Conservation (phyloP, 2,329 filamentous ascomycete species). For the Xylariaceae sp. region DNA sequence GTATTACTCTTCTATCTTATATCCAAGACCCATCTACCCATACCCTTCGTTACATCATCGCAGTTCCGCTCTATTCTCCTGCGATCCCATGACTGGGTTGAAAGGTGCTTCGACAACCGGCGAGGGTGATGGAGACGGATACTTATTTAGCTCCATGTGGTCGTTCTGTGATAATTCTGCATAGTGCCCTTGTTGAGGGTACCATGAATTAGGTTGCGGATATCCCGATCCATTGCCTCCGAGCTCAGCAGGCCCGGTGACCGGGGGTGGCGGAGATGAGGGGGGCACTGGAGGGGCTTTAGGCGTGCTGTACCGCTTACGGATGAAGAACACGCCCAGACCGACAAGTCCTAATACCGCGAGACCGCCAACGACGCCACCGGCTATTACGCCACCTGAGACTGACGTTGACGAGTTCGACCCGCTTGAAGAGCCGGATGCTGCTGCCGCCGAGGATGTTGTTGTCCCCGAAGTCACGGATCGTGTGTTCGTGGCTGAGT, state of each 20-base stretch:
- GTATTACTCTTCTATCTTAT: background rate
- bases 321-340: constrained; percentile 11
- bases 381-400: constrained; percentile 10
- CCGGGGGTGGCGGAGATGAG: background rate
- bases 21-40: background rate
- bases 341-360: constrained; percentile 11
- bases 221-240: background rate
- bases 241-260: background rate
- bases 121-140: background rate
- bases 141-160: background rate
- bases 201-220: background rate
- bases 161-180: background rate
- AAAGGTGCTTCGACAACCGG: constrained; percentile 7
- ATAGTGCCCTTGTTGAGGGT: background rate
- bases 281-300: background rate
- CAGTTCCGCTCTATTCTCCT: constrained; percentile 16
- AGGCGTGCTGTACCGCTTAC: constrained; percentile 2
- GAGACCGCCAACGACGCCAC: constrained; percentile 17
- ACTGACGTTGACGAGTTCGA: constrained; percentile 2
- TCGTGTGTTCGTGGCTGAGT: background rate
- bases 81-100: constrained; percentile 11
- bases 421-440: background rate
- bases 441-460: background rate
- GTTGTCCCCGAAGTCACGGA: background rate
- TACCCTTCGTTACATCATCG: background rate